Conservation (phyloP, 2,329 filamentous ascomycete species). For the Aspergillus sp. region DNA sequence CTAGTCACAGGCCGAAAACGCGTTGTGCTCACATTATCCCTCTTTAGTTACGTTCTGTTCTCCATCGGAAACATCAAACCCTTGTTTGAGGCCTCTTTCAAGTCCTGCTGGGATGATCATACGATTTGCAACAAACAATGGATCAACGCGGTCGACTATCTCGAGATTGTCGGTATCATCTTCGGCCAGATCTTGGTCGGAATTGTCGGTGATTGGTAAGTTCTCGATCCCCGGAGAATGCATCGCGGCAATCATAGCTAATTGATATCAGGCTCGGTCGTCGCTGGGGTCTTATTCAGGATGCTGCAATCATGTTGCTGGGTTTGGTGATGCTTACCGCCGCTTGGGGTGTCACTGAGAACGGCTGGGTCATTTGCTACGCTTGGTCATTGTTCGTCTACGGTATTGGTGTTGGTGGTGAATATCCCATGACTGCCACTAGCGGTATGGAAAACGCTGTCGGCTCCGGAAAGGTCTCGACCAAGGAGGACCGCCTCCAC, state of each 20-base stretch:
- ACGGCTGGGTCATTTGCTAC: conserved; percentile 98
- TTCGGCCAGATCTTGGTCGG: conserved; percentile 87
- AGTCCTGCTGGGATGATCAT: conserved; percentile 71
- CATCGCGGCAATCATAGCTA: conserved; percentile 5
- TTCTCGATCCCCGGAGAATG: not conserved
- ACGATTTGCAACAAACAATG: conserved; percentile 74
- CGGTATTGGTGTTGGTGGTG: conserved; percentile 67
- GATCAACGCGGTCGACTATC: conserved; percentile 81
- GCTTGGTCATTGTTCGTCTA: conserved; percentile 94
- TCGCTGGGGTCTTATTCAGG: conserved; percentile 93
- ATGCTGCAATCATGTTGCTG: conserved; percentile 90
- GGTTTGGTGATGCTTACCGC: conserved; percentile 90
- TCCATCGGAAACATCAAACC: conserved; percentile 92
- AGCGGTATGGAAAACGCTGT: conserved; percentile 91
- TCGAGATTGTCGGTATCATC: conserved; percentile 94
- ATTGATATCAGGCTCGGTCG: conserved; percentile 70
- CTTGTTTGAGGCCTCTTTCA: conserved; percentile 75
- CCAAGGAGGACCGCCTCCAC: conserved; percentile 88
- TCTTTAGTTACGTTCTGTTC: conserved; percentile 80
- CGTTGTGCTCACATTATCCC: not conserved
- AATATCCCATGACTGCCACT: conserved; percentile 96
- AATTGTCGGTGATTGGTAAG: conserved; percentile 69
- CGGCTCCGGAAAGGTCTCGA: conserved; percentile 82
- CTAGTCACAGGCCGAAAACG: not conserved
- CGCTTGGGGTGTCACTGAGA: conserved; percentile 80